phyloP scores from a whole-genome alignment of 2,329 filamentous ascomycete genomes.

The Grosmannia huntii region DNA sequence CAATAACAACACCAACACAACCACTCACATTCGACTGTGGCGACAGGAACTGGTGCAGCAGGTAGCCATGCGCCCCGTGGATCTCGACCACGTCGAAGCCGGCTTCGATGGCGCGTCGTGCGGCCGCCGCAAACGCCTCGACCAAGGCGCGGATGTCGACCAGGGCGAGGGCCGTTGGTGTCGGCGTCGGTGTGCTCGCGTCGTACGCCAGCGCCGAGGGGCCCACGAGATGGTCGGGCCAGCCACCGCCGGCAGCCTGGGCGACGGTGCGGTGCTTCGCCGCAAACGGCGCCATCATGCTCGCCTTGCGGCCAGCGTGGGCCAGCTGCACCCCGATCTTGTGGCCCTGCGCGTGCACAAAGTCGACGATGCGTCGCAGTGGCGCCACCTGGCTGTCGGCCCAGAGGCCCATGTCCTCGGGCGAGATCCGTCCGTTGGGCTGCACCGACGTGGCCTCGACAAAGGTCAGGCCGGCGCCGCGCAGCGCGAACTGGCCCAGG shows the following conservation, averaged over 20 bases:
- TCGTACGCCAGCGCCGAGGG: constrained; percentile 46
- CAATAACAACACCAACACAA: too few relatives aligned
- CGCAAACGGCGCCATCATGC: constrained; percentile 48
- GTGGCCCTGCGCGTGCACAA: constrained; percentile 65
- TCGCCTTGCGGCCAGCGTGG: constrained; percentile 64
- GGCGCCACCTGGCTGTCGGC: constrained; percentile 68
- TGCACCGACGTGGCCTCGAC: constrained; percentile 69
- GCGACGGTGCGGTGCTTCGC: constrained; percentile 39
- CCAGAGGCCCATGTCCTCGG: constrained; percentile 72
- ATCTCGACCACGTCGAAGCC: constrained; percentile 69
- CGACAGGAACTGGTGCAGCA: constrained; percentile 53
- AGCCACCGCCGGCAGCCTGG: constrained; percentile 36
- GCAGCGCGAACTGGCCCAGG: constrained; percentile 62
- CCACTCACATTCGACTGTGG: constrained; percentile 37
- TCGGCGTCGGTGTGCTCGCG: constrained; percentile 39
- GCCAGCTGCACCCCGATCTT: constrained; percentile 69
- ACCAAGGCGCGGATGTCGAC: constrained; percentile 57
- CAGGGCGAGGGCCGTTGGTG: constrained; percentile 54
- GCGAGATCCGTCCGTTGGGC: constrained; percentile 69
- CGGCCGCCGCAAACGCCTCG: constrained; percentile 44
- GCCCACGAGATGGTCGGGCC: constrained; percentile 41
- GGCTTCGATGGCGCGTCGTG: constrained; percentile 48
- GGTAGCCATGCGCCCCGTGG: constrained; percentile 52
- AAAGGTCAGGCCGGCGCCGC: constrained; percentile 61
- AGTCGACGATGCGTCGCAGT: constrained; percentile 59